Conservation (phyloP, 768 basidiomycete species). For the Xerocomellus intermedius region DNA sequence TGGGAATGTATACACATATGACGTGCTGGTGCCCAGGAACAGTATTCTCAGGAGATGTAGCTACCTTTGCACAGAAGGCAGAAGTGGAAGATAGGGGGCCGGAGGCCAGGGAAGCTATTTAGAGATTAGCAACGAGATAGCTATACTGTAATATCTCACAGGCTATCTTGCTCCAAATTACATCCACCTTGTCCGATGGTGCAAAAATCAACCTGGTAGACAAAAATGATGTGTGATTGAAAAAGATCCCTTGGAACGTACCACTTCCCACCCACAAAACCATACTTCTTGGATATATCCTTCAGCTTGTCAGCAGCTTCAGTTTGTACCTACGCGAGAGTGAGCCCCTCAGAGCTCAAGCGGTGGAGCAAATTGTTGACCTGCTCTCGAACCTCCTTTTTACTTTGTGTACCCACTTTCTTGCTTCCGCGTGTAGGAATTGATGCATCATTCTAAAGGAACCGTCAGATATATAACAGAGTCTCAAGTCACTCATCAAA, state of each 20-base stretch:
- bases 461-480: not conserved
- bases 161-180: conserved; percentile 60
- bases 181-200: conserved; percentile 58
- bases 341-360: not conserved
- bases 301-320: conserved; percentile 58
- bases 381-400: conserved; percentile 72
- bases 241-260: conserved; percentile 19
- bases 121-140: not conserved
- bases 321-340: conserved; percentile 48
- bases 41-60: conserved; percentile 55
- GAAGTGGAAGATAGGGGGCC: conserved; percentile 60
- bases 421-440: conserved; percentile 70
- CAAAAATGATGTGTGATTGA: not conserved
- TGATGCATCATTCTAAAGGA: conserved; percentile 54
- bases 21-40: conserved; percentile 56
- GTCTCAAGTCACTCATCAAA: conserved; percentile 13
- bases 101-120: conserved; percentile 57
- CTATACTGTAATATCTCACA: conserved; percentile 38
- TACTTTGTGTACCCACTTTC: conserved; percentile 69
- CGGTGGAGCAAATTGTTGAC: conserved; percentile 31
- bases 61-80: conserved; percentile 60
- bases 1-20: conserved; percentile 68
- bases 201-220: conserved; percentile 65
- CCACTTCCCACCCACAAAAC: conserved; percentile 69
- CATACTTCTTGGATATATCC: conserved; percentile 54